A percentile compares a stretch with the other conserved stretches of the same genome.
These are phyloP conservation scores for Globisporangium paroecandrum DNA, from an alignment of 352 stramenopile species.

Conservation along the genomic window DNA sequence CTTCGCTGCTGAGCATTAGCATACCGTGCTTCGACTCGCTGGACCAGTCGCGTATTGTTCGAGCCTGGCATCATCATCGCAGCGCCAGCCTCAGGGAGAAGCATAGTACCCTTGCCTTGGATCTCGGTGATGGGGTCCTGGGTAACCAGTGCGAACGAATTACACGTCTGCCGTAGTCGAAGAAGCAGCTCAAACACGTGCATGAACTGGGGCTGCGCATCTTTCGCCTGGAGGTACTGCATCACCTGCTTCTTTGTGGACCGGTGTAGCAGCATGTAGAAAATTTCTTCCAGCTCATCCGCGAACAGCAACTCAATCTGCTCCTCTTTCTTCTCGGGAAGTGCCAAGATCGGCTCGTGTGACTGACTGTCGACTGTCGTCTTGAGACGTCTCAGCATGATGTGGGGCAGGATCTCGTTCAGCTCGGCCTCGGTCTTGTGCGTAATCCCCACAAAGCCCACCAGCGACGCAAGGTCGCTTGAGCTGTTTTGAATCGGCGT, in stretches of 20 bases:
- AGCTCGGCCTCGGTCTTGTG: slow-evolving; percentile 66
- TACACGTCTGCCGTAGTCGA: slow-evolving; percentile 82
- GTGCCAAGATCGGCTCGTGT: slow-evolving; percentile 47
- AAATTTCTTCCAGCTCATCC: slow-evolving; percentile 72
- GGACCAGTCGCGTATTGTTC: slow-evolving; percentile 17
- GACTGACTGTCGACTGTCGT: slow-evolving; percentile 45
- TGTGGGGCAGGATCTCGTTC: slow-evolving; percentile 60
- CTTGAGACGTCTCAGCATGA: slow-evolving; percentile 88
- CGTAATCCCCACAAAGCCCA: slow-evolving; percentile 81
- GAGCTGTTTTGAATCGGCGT: slow-evolving; percentile 89
- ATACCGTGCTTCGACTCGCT: slow-evolving; percentile 24
- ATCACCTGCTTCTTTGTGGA: slow-evolving; percentile 78
- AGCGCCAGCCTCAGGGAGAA: slow-evolving; percentile 21
- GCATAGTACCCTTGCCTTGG: slow-evolving; percentile 22
- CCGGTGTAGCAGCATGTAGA: slow-evolving; percentile 78
- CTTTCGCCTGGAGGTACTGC: slow-evolving; percentile 58
- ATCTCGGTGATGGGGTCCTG: slow-evolving; percentile 45
- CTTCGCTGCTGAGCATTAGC: background rate
- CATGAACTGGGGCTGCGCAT: slow-evolving; percentile 67
- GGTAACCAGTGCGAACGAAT: slow-evolving; percentile 63
- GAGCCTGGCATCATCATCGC: slow-evolving; percentile 13
- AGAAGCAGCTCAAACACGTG: slow-evolving; percentile 88
- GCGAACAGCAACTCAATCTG: slow-evolving; percentile 49
- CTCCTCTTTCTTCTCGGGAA: slow-evolving; percentile 65
- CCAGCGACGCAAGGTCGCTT: slow-evolving; percentile 81